phyloP scores from a whole-genome alignment of 1,284 basidiomycete species.

The Tilletia indica region DNA sequence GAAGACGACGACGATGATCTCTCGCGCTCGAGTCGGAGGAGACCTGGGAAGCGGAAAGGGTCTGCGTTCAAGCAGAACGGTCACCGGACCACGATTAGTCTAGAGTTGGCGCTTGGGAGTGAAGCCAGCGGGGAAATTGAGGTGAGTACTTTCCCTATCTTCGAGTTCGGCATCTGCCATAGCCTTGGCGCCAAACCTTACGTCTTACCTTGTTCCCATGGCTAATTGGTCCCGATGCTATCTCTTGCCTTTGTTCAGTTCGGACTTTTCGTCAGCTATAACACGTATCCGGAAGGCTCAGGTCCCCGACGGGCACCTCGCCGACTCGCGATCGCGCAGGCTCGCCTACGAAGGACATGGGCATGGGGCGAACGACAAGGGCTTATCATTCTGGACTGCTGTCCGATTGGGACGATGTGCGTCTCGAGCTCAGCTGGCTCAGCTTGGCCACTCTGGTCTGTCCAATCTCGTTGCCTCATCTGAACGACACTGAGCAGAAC shows the following conservation, averaged over 20 bases:
- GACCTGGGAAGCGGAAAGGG: constrained; percentile 12
- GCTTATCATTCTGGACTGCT: constrained; percentile 30
- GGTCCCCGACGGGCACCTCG: neutral
- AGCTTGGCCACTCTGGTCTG: neutral
- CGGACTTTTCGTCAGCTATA: constrained; percentile 38
- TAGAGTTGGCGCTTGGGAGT: constrained; percentile 22
- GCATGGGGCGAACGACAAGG: constrained; percentile 20
- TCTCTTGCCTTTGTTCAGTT: constrained; percentile 26
- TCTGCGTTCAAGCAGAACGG: constrained; percentile 24
- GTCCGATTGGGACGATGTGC: constrained; percentile 23
- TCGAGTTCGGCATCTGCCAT: too few species aligned
- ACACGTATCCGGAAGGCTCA: constrained; percentile 25
- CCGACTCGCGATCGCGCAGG: neutral
- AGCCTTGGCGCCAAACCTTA: too few species aligned
- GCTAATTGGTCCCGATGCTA: neutral
- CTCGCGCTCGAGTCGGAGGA: constrained; percentile 1
- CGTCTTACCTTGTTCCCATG: too few species aligned
- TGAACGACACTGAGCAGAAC: neutral
- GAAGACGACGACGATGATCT: constrained; percentile 24
- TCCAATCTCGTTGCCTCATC: neutral
- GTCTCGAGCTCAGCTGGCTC: neutral
- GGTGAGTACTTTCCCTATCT: constrained; percentile 15
- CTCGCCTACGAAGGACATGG: constrained; percentile 14
- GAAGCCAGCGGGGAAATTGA: constrained; percentile 28
- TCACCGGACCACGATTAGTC: constrained; percentile 24